Base-by-base conservation (phyloP, 345 rosid species). In the Citrus reticulata region DNA sequence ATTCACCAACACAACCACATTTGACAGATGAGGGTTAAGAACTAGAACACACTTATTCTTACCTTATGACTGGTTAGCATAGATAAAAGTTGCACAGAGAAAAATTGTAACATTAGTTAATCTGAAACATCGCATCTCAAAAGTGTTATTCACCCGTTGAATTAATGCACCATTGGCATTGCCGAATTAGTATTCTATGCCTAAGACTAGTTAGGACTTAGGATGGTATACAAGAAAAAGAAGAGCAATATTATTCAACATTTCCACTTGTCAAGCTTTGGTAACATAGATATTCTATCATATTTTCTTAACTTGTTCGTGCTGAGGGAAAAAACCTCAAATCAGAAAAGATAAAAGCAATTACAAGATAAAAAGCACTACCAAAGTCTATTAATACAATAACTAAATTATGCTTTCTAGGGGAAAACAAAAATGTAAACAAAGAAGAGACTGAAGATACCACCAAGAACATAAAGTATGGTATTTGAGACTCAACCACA, bases 391-490 rank as follows among this genome's bases (percentile, higher is more conserved):
- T 29, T n/a, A 58, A 35, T 24, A 70, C n/a, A 74, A 19, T 42
- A 70, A 24, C 34, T 32, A 51, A 13, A 67, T 25, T 66, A 20
- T 49, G 20, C 49, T 67, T 37, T 32, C 5, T 61, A 62, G 17
- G 25, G 24, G 24, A n/a, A 46, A 77, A 25, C 10, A 42, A 70
- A 66, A 62, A 51, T 34, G 24, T 22, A 19, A 82, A 14, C 68
- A 35, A 5, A 62, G 25, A 40, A 73, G 65, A 76, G 72, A 55
- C 19, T 64, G 20, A 32, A 72, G 24, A 40, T 30, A 71, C 70
- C 79, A 80, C 75, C 78, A 68, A 66, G 27, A 72, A 62, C 67
- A 75, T 27, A 42, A 11, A 8, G 66, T 61, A 16, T 55, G 24
- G 54, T 34, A 68, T 61, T 35, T 9, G 22, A 75, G 46, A 35